These are phyloP conservation scores for Seminavis robusta DNA, from an alignment of 108 stramenopile genomes.

Conservation along the genomic window DNA sequence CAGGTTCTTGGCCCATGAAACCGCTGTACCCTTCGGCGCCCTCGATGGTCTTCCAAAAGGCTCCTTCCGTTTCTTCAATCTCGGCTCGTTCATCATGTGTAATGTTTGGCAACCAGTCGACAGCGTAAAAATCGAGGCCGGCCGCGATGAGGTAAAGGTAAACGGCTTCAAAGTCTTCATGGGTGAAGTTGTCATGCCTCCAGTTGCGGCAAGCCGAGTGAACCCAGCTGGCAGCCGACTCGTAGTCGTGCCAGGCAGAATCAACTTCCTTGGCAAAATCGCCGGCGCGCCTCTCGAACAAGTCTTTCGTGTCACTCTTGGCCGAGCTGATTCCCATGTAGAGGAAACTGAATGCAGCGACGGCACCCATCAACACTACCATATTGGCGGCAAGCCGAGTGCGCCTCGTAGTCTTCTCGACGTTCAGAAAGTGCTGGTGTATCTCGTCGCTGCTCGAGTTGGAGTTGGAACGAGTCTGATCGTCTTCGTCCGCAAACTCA, in stretches of 20 bases:
- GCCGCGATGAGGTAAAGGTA: constrained; percentile 5
- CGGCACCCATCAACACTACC: background rate
- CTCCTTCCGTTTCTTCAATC: background rate
- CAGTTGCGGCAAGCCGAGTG: constrained; percentile 14
- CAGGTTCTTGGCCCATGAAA: background rate
- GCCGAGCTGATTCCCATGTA: constrained; percentile 8
- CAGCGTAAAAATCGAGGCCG: constrained; percentile 5
- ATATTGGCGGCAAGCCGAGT: background rate
- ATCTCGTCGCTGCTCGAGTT: no score
- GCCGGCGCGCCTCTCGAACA: constrained; percentile 1
- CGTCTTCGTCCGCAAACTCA: no score
- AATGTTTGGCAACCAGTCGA: constrained; percentile 13
- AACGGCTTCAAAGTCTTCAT: constrained; percentile 12
- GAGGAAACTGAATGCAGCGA: background rate
- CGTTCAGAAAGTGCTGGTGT: no score
- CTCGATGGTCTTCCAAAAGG: background rate
- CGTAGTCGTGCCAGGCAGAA: constrained; percentile 4
- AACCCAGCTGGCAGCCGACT: constrained; percentile 13
- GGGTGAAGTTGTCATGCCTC: background rate
- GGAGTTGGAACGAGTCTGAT: no score
- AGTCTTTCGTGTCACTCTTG: background rate
- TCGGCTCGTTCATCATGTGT: background rate
- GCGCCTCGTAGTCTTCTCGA: background rate
- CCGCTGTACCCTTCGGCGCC: background rate
- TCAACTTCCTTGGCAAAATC: constrained; percentile 10